A percentile compares a stretch with the other conserved stretches of the same genome.
These are phyloP conservation scores for Lachancea waltii DNA, from an alignment of 805 yeast genomes.

Conservation along the genomic window DNA sequence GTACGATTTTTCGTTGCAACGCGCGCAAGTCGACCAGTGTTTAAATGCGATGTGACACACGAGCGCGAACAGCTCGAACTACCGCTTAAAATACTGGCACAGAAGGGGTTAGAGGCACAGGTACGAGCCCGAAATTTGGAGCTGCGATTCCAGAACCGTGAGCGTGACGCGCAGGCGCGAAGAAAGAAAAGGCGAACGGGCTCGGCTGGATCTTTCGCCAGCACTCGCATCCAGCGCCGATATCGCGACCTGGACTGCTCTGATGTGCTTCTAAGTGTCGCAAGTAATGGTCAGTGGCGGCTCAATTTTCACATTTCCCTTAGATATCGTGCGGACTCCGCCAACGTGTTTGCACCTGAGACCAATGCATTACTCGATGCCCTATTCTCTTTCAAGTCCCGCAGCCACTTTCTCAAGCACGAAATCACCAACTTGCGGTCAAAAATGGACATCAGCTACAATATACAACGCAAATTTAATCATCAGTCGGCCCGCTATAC, in stretches of 20 bases:
- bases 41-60: slow-evolving; percentile 7
- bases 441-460: slow-evolving; percentile 1
- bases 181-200: slow-evolving; percentile 2
- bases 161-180: background rate
- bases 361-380: slow-evolving; percentile 20
- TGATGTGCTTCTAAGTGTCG: background rate
- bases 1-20: slow-evolving; percentile 3
- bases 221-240: slow-evolving; percentile 5
- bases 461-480: slow-evolving; percentile 24
- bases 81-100: slow-evolving; percentile 6
- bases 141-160: background rate
- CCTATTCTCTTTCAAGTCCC: slow-evolving; percentile 13
- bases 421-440: slow-evolving; percentile 8
- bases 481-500: slow-evolving; percentile 22
- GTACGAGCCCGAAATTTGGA: background rate
- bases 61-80: slow-evolving; percentile 1
- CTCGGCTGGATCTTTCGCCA: background rate
- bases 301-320: slow-evolving; percentile 4
- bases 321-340: slow-evolving; percentile 11
- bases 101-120: slow-evolving; percentile 6
- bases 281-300: slow-evolving; percentile 2
- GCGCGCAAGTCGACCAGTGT: slow-evolving; percentile 2
- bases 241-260: slow-evolving; percentile 8
- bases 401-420: slow-evolving; percentile 4
- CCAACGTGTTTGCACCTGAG: slow-evolving; percentile 25